Percentiles rank a stretch among this genome's conserved stretches.
phyloP scores from a whole-genome alignment of 2,329 filamentous ascomycete genomes.

The Cercospora janseana region DNA sequence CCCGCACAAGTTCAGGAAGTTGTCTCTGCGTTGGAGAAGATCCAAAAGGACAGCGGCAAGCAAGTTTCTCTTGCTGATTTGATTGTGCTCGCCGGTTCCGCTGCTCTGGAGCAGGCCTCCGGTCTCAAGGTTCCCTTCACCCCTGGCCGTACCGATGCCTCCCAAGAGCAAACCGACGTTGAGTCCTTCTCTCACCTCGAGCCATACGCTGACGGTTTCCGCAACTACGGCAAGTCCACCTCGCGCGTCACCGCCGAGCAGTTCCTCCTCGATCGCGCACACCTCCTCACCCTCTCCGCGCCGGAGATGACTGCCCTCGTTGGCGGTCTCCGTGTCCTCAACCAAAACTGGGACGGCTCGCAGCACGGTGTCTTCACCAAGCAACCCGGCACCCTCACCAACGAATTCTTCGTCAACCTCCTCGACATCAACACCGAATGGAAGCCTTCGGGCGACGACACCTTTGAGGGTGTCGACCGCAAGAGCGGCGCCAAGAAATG shows the following conservation, averaged over 20 bases:
- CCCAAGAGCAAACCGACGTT: constrained; percentile 69
- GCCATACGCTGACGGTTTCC: constrained; percentile 72
- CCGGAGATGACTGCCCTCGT: constrained; percentile 70
- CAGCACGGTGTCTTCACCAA: constrained; percentile 66
- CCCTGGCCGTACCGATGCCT: constrained; percentile 69
- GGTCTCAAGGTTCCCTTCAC: constrained; percentile 66
- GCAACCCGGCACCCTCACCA: constrained; percentile 66
- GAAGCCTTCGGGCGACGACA: constrained; percentile 58
- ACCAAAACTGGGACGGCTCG: constrained; percentile 70
- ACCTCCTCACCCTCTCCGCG: constrained; percentile 67
- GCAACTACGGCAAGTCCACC: constrained; percentile 69
- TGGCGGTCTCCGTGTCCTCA: constrained; percentile 68
- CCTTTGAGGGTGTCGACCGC: constrained; percentile 64
- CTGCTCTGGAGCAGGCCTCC: constrained; percentile 71
- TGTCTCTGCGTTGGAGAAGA: constrained; percentile 58
- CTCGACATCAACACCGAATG: constrained; percentile 66
- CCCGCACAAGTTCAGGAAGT: constrained; percentile 63
- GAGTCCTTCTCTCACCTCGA: constrained; percentile 64
- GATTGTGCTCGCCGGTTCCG: constrained; percentile 70
- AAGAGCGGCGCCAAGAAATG: constrained; percentile 66
- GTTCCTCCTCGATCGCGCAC: constrained; percentile 68
- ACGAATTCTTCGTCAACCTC: constrained; percentile 80
- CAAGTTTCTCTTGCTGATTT: constrained; percentile 75
- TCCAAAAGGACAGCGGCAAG: constrained; percentile 64
- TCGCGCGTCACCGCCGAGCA: constrained; percentile 64